Conservation (phyloP, 441 rosid species). For the Syzygium syzygioides region DNA sequence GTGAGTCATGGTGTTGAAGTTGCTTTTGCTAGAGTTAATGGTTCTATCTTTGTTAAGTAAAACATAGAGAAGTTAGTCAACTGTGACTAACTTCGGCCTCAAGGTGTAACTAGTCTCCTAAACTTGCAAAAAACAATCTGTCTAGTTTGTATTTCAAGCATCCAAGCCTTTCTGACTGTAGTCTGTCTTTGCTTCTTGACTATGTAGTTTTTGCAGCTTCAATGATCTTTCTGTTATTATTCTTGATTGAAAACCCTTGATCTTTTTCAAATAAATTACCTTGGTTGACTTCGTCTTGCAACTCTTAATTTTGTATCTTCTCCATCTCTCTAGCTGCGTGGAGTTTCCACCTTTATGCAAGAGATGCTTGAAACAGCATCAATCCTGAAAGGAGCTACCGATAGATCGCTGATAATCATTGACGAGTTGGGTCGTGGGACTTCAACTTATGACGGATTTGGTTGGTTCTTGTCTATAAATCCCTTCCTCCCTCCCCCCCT, state of each 20-base stretch:
- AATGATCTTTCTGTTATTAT: background rate
- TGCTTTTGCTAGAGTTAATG: background rate
- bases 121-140: background rate
- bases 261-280: background rate
- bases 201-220: background rate
- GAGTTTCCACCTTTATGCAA: slow-evolving; percentile 95
- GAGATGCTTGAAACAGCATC: slow-evolving; percentile 99
- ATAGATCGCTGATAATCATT: slow-evolving; percentile 84
- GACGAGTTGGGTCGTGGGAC: slow-evolving; percentile 99
- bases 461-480: slow-evolving; percentile 31
- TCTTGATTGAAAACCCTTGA: background rate
- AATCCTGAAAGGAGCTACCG: slow-evolving; percentile 89
- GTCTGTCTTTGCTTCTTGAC: background rate
- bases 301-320: background rate
- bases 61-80: background rate
- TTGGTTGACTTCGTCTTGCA: background rate
- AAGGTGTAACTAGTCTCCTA: background rate
- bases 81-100: background rate
- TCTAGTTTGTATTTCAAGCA: background rate
- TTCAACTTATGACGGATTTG: slow-evolving; percentile 98
- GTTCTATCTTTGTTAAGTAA: background rate
- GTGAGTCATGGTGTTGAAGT: background rate
- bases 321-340: slow-evolving; percentile 50
- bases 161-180: background rate
- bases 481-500: background rate